phyloP scores from a whole-genome alignment of 192 early-diverging fungal genomes.

The Rhizoclosmatium globosum region DNA sequence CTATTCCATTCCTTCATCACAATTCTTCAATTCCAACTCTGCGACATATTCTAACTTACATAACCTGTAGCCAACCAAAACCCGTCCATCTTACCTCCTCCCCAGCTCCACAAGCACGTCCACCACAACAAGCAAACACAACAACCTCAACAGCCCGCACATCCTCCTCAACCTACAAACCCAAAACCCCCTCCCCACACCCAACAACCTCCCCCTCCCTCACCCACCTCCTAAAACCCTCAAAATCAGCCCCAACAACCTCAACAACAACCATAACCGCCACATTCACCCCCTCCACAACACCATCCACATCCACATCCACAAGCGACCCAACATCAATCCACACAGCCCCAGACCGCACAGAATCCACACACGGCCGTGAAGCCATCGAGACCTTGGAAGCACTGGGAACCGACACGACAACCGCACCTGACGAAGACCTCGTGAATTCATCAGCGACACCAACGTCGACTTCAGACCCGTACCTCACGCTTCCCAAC shows the following conservation, averaged over 20 bases:
- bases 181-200: neutral
- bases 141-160: neutral
- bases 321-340: neutral
- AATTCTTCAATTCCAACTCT: no score
- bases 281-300: conserved; percentile 5
- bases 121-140: no score
- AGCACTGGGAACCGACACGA: neutral
- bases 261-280: conserved; percentile 6
- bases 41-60: neutral
- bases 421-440: neutral
- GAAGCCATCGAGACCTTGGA: conserved; percentile 23
- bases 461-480: neutral
- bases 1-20: no score
- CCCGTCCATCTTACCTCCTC: neutral
- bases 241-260: conserved; percentile 13
- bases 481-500: conserved; percentile 14
- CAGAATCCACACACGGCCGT: conserved; percentile 17
- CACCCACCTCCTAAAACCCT: neutral
- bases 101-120: neutral
- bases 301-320: conserved; percentile 12
- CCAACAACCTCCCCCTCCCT: neutral
- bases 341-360: neutral
- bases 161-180: neutral
- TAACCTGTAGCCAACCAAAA: neutral
- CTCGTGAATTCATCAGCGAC: neutral